A percentile compares a stretch with the other conserved stretches of the same genome.
These are phyloP conservation scores for Epichloe hybrida DNA, from an alignment of 2,329 filamentous ascomycete genomes.

Conservation along the genomic window DNA sequence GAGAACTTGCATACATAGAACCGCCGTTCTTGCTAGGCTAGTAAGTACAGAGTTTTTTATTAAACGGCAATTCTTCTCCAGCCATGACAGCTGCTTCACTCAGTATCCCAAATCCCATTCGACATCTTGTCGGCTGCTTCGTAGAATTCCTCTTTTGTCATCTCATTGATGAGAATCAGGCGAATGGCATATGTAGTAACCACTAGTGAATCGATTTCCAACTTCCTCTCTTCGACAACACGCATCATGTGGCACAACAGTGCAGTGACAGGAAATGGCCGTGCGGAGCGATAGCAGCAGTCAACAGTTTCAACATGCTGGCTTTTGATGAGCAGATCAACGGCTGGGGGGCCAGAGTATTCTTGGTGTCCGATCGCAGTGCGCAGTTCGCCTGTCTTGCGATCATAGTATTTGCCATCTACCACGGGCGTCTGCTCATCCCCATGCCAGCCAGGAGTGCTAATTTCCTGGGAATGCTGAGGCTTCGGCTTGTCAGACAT, in stretches of 20 bases:
- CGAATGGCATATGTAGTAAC: conserved; percentile 8
- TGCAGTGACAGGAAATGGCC: conserved; percentile 6
- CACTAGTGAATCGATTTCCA: conserved; percentile 6
- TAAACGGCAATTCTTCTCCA: too few species aligned
- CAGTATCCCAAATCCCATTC: conserved; percentile 2
- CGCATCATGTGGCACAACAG: conserved; percentile 7
- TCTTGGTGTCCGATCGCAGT: neutral
- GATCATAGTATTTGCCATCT: conserved; percentile 8
- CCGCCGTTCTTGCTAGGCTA: too few species aligned
- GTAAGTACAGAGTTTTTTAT: too few species aligned
- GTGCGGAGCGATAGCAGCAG: conserved; percentile 1
- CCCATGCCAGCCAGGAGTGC: conserved; percentile 4
- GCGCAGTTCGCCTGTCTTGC: conserved; percentile 6
- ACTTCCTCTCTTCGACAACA: conserved; percentile 4
- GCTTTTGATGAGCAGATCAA: conserved; percentile 6
- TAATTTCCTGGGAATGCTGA: conserved; percentile 5
- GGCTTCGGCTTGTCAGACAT: neutral
- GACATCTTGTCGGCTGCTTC: neutral
- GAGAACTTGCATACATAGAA: too few species aligned
- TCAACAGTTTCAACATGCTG: neutral
- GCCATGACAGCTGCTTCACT: neutral
- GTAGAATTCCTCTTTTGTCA: neutral
- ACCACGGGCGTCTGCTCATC: conserved; percentile 5
- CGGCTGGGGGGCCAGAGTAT: conserved; percentile 7
- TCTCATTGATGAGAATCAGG: conserved; percentile 1